Evolutionary conservation across 2,329 filamentous ascomycete genomes (phyloP).

Genomic region (Penicillium sp.): DNA sequence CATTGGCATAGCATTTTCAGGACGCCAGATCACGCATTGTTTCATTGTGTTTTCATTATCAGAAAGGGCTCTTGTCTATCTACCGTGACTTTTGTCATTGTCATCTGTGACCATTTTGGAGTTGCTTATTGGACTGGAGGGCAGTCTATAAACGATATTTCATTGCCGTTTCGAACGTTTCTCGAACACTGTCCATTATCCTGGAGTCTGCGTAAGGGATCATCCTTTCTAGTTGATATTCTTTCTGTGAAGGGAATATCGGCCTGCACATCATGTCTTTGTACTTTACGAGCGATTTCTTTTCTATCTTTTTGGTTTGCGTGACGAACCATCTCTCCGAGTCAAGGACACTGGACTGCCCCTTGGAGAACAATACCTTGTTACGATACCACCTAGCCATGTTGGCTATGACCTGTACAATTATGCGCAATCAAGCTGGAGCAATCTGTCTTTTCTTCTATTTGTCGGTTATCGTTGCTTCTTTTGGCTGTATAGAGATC

Average conservation of each 20-base stretch:
- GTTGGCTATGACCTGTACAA: constrained; percentile 11
- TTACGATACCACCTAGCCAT: constrained; percentile 11
- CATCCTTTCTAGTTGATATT: background rate
- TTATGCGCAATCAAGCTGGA: background rate
- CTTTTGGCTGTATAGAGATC: no score
- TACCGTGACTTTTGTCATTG: background rate
- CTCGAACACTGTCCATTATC: background rate
- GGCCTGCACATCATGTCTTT: constrained; percentile 10
- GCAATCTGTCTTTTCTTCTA: background rate
- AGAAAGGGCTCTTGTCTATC: background rate
- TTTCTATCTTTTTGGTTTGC: background rate
- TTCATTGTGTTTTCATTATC: background rate
- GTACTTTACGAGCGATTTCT: constrained; percentile 2
- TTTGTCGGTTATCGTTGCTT: background rate
- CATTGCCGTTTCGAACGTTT: constrained; percentile 3
- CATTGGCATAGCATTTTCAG: constrained; percentile 9
- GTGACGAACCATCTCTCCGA: constrained; percentile 3
- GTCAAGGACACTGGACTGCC: constrained; percentile 4
- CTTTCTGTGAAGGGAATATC: constrained; percentile 5
- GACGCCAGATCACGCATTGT: background rate
- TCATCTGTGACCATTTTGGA: constrained; percentile 14
- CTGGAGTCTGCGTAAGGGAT: background rate
- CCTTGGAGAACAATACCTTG: constrained; percentile 5
- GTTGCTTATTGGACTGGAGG: constrained; percentile 10
- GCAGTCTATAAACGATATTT: constrained; percentile 20